Evolutionary conservation across 2,329 filamentous ascomycete species (phyloP), one percentile per base, ranked within the genome.

Genomic region (Rutstroemia sydowiana): DNA sequence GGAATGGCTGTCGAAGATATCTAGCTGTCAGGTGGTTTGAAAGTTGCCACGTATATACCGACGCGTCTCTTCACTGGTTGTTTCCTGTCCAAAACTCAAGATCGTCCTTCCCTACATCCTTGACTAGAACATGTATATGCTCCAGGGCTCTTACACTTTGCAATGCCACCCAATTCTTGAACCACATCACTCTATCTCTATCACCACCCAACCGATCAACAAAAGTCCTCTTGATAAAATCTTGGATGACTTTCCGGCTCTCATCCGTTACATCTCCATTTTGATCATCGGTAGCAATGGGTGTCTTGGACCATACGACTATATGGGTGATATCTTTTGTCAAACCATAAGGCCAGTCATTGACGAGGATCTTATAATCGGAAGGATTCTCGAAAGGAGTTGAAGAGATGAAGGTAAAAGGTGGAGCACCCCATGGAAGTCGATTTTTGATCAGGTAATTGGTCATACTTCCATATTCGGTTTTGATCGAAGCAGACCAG

Each of bases 281-380:
- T 16, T 71, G 72, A 0, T 79, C 68, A 59, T 95, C 85, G 3
- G 86, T 86, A 21, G 85, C 77, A 55, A 96, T 84, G 13, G 75
- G 72, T 37, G 92, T 93, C 65, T 95, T 92, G 47, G 85, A 87
- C 92, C 92, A 97, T 39, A 95, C 84, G 28, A 96, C 88, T 18
- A 96, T 78, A 66, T 97, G 92, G n/a, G 84, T 74, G 60, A 85
- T 79, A 49, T 75, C 76, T 0, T 74, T 65, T 1, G 73, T 74
- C 45, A 95, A 71, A 3, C 88, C 90, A 63, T 96, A 96, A 0
- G 92, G 92, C 91, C 90, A 97, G 74, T 96, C 91, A 63, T 97
- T 96, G 65, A 82, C 75, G 41, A 95, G 72, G 47, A 95, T 85
- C 55, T 81, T 82, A 66, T 77, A 84, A 67, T 84, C 81, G 31